A percentile compares a stretch with the other conserved stretches of the same genome.
Conservation (phyloP, 1,284 basidiomycete species). For the Sporisorium exsertum region DNA sequence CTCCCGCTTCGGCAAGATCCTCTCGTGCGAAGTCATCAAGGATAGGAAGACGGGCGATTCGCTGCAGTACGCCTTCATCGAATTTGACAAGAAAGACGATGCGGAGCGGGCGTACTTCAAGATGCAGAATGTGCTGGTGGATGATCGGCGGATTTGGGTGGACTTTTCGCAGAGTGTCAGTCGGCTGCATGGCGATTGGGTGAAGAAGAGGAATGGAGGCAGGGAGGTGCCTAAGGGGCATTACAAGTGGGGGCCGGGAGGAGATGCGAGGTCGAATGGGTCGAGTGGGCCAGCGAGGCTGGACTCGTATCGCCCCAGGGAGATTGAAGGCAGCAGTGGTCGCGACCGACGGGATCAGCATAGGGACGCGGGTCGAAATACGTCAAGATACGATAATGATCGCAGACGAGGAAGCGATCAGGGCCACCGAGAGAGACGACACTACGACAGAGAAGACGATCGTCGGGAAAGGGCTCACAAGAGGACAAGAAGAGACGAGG, state of each 20-base stretch:
- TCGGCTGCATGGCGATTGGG: constrained; percentile 72
- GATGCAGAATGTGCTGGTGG: constrained; percentile 99
- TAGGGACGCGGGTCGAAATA: constrained; percentile 19
- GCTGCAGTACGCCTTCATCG: constrained; percentile 97
- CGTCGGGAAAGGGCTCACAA: constrained; percentile 11
- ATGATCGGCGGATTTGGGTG: constrained; percentile 98
- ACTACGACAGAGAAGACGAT: not conserved
- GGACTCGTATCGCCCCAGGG: constrained; percentile 21
- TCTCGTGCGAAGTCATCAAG: constrained; percentile 95
- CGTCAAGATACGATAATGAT: constrained; percentile 48
- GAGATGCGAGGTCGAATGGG: not conserved
- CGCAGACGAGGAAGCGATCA: constrained; percentile 40
- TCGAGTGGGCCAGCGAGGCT: not conserved
- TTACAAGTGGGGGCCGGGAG: constrained; percentile 21
- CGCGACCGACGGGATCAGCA: constrained; percentile 8
- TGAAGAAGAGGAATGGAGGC: constrained; percentile 63
- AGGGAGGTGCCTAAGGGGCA: constrained; percentile 60
- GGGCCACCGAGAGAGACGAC: not conserved
- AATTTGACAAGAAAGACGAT: constrained; percentile 91
- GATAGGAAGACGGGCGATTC: constrained; percentile 96
- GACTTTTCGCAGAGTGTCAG: constrained; percentile 86
- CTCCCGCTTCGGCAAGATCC: constrained; percentile 90
- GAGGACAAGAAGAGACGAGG: constrained; percentile 15
- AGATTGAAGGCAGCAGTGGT: not conserved
- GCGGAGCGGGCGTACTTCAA: constrained; percentile 98